Base-by-base conservation (phyloP, 2,329 filamentous ascomycete species). In the Colletotrichum theobromicola region DNA sequence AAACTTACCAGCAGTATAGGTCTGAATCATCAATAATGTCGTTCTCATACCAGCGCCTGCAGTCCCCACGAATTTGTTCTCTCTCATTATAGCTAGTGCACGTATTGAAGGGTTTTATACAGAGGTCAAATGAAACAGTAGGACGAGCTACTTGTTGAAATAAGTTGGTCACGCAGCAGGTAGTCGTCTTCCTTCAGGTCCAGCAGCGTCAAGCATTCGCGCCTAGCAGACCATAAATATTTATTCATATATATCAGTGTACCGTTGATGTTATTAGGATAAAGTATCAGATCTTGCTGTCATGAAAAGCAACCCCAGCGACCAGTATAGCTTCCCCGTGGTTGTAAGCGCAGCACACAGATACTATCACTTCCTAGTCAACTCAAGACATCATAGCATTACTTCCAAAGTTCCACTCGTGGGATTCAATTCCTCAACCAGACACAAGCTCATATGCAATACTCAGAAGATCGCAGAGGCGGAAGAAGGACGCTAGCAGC, bases 111-210 rank as follows among this genome's bases (percentile, higher is more conserved):
- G n/a, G 5, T 2, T 8, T 10, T 12, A 18, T 42, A 42, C 12
- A 42, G 37, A 42, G 0, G n/a, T 42, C 0, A n/a, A 1, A n/a
- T 0, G 5, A 12, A 1, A 3, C 10, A 46, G 3, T 0, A 46
- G 42, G 1, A 46, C 7, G 18, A 46, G 42, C 42, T 7, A n/a
- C n/a, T 21, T 10, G 42, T 46, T 0, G 10, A 18, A 3, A n/a
- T n/a, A 18, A n/a, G 18, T 3, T 18, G n/a, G 3, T 46, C 1
- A 7, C 37, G n/a, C 5, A 46, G 9, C 18, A 46, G 37, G n/a
- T 46, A n/a, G 9, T n/a, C 37, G 1, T 12, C 42, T 46, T 3
- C 5, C 5, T 4, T 21, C 18, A 2, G 10, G 42, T 46, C 5
- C 1, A 46, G 9, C 18, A 4, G 18, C 42, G 18, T n/a, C n/a